Evolutionary conservation across 345 rosid species (phyloP), one percentile per base, ranked within the genome.

Genomic region (Arabidopsis suecica): DNA sequence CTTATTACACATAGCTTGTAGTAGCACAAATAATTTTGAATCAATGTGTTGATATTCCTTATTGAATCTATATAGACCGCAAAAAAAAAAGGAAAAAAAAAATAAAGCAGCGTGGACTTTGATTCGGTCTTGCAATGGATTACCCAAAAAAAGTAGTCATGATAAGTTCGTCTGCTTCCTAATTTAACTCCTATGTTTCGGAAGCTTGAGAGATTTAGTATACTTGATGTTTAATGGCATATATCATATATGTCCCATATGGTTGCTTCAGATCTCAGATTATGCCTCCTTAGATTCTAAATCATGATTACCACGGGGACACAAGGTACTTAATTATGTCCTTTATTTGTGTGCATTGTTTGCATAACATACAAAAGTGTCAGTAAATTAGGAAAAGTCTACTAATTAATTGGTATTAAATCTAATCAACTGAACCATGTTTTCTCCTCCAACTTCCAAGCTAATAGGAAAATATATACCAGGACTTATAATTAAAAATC

Each of bases 241-340:
- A 63, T 61, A 69, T 77, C 71, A 76, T 76, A 63, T 61, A 69
- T 77, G 76, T 62, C 71, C 76, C 76, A 69, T 61, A 11, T 61
- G 76, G 76, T 77, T 77, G 76, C 71, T 70, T 77, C 70, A 70
- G 58, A 77, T 70, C 71, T 77, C 20, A 50, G 80, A 70, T 70
- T 77, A 70, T 54, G 80, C 65, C 59, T 62, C 65, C 42, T 69
- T 62, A 76, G 75, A 56, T 77, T 44, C 71, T 70, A 69, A 69
- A 76, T 62, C 57, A 70, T 76, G 65, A 76, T 76, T 77, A 77
- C 9, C 6, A 55, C 7, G 30, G 74, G 74, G 75, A 69, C 75
- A 68, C 49, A 69, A 69, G 40, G 64, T 62, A 68, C 69, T 76
- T 66, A 58, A 58, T 58, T 65, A 36, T 13, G 60, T 57, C 42